Evolutionary conservation across 441 rosid species (phyloP), one percentile per base, ranked within the genome.

Genomic region (Pelargonium australe): DNA sequence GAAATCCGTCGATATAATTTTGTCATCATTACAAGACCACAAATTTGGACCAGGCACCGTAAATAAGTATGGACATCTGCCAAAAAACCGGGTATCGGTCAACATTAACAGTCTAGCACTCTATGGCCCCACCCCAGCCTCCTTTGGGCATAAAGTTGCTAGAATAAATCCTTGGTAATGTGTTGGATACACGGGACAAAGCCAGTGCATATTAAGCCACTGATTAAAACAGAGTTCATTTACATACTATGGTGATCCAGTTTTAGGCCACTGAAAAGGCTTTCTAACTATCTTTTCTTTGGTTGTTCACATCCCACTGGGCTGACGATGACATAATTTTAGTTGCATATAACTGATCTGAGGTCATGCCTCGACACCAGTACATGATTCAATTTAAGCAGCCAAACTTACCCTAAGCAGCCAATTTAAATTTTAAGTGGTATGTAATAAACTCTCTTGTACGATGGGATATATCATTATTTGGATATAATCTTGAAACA

Each of bases 271-370:
- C 58, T 51, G 14, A 20, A 14, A 51, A 11, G 14, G 58, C 58
- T 17, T 61, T 10, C 25, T 9, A 19, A 10, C 16, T 66, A 10
- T 6, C 41, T 65, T 64, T 44, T 64, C 17, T 17, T 13, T 64
- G 65, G 64, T 53, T 70, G 51, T 64, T 19, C 8, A 6, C 55
- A 71, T 44, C 20, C 7, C 2, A 31, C 16, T 71, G 58, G 45
- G 14, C 58, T 53, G 40, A 34, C 12, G 2, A 14, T 13, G 5
- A 19, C n/a, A 66, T 23, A 3, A 23, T 14, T 43, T n/a, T 17
- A 67, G 44, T 28, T 49, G 9, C 5, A 65, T 17, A 17, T 60
- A 7, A 55, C 49, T 1, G 12, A 40, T 64, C 13, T 20, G 19
- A 58, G 53, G 62, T 34, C 44, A 31, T 4, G 13, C n/a, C 62